Base-by-base conservation (phyloP, 805 yeast species). In the Candida parachauliodes region DNA sequence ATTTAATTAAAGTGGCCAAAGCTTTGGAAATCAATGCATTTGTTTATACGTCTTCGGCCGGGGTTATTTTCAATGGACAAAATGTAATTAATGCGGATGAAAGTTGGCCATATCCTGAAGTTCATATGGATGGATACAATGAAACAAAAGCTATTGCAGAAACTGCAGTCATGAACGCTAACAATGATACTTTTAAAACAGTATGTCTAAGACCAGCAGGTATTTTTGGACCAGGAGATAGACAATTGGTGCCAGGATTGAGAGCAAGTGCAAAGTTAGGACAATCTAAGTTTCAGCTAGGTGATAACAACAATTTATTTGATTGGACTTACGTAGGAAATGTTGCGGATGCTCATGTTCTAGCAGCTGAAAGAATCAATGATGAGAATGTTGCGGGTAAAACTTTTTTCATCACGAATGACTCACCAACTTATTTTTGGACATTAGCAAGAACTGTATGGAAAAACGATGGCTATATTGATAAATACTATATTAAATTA, bases 311-410 rank as follows among this genome's bases (percentile, higher is more conserved):
- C 58, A 93, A 93, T 56, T 63, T 93, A 39, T 93, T 91, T 52
- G 99, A 93, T 59, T 89, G 96, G 86, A 88, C 98, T 0, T 93
- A 88, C 55, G 98, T 83, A n/a, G 98, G 97, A 9, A 93, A 93
- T 61, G 98, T 94, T 27, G 98, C 98, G 0, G 94, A 88, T 60
- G 83, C 97, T 8, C 99, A 93, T 58, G 91, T 91, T 8, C 67
- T 93, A 35, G 98, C 98, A 1, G 95, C 96, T 5, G 67, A 83
- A 52, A 81, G 81, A 58, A 59, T 89, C 14, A 59, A 87, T 34
- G 68, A 76, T 40, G 65, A 74, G 5, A 48, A 48, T 5, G 79
- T 91, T 17, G 83, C 87, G 4, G 98, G 98, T 37, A 87, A 91
- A 58, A 76, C 83, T 2, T 93, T 88, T 59, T 88, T 91, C 55